Evolutionary conservation across 495 filamentous ascomycete species (phyloP), one percentile per base, ranked within the genome.

Genomic region (Podospora conica): DNA sequence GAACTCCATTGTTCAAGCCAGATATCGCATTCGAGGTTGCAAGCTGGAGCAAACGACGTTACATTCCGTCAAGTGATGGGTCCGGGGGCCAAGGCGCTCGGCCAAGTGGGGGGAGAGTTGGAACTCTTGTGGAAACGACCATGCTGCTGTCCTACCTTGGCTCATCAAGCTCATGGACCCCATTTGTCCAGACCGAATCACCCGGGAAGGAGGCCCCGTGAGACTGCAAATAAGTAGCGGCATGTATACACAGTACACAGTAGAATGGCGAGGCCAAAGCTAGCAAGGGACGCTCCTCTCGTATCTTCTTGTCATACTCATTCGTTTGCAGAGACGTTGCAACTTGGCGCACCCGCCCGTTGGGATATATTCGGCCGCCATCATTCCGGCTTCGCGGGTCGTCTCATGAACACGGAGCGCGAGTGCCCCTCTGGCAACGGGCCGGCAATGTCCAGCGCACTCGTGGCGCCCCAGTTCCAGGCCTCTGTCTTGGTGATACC

Each of bases 391-490:
- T 64, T 70, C 5, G 66, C 33, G 3, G 69, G 64, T 20, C 75
- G 24, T 63, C 55, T 71, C 75, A 76, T 76, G 27, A 76, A 69
- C 20, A 69, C 70, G 11, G 29, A 66, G 10, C 75, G 71, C 12
- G 60, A 12, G 22, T 56, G 57, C 2, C 75, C 75, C n/a, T 69
- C 61, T 3, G 70, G 48, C 4, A 67, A 31, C 0, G 71, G 67
- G 10, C 70, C 71, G 2, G 60, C 64, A 10, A 75, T 23, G 3
- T 64, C 64, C 9, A 74, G 48, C 8, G 70, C 73, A 25, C 53
- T 64, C 33, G 69, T 69, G 6, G 58, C 65, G 1, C 75, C 75
- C 73, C 71, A 76, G 57, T 75, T 48, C 10, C 55, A 58, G 6
- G 64, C 71, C 21, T 68, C 48, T 7, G 25, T 9, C 31, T 68